These are phyloP conservation scores for Saccharomycopsis lassenensis DNA, from an alignment of 805 yeast genomes.

Conservation along the genomic window DNA sequence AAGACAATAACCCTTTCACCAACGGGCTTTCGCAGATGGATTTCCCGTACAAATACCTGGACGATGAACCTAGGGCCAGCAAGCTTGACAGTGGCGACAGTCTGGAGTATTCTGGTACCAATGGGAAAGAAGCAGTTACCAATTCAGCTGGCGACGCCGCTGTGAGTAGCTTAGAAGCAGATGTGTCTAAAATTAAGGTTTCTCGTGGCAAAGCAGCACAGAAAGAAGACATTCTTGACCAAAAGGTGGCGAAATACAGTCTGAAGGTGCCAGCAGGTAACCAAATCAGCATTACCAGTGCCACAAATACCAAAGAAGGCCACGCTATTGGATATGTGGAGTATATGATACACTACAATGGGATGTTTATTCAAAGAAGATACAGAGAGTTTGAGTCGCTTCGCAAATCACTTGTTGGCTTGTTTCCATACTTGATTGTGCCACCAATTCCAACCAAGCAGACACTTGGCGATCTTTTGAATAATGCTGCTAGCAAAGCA, in stretches of 20 bases:
- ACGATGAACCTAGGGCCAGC: no score
- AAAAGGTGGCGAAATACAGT: not conserved
- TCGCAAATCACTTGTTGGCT: conserved; percentile 54
- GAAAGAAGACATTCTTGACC: no score
- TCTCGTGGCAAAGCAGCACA: no score
- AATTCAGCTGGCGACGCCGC: not conserved
- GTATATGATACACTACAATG: conserved; percentile 64
- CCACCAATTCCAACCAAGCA: conserved; percentile 95
- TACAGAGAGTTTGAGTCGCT: conserved; percentile 89
- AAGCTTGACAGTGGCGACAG: no score
- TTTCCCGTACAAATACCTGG: conserved; percentile 12
- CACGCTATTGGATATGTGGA: conserved; percentile 65
- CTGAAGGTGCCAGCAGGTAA: not conserved
- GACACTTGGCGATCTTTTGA: conserved; percentile 25
- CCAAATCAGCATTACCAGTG: conserved; percentile 47
- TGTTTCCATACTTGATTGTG: conserved; percentile 71
- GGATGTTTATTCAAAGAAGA: conserved; percentile 50
- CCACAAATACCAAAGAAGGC: conserved; percentile 79
- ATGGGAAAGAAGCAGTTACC: not conserved
- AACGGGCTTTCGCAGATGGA: conserved; percentile 14
- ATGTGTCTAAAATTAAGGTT: no score
- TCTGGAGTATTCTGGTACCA: not conserved
- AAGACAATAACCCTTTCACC: conserved; percentile 17
- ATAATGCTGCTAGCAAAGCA: no score
- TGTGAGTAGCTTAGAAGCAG: no score